Percentiles rank a stretch among this genome's conserved stretches.
phyloP scores from a whole-genome alignment of 352 stramenopile genomes.

The Pythium rishiriense region DNA sequence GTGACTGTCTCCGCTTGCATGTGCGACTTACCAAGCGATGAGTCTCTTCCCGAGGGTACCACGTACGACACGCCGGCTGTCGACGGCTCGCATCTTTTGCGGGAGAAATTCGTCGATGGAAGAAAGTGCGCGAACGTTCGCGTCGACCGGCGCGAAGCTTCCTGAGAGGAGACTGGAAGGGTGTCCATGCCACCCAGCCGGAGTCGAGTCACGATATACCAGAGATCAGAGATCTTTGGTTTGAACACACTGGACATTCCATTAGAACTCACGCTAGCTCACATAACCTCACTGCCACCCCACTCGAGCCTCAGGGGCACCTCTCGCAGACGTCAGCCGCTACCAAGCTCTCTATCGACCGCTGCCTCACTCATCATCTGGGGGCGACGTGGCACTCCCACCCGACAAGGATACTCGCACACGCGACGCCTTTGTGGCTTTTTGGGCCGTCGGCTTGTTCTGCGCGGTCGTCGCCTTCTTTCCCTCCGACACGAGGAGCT shows the following conservation, averaged over 20 bases:
- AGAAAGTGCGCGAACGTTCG: constrained; percentile 9
- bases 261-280: not conserved
- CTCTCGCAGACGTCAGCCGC: not conserved
- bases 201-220: too few species aligned
- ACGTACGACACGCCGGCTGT: not conserved
- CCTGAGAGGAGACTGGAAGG: not conserved
- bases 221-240: not conserved
- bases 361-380: not conserved
- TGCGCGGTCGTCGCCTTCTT: not conserved
- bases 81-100: not conserved
- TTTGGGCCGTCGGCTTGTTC: too few species aligned
- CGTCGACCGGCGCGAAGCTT: constrained; percentile 3
- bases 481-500: not conserved
- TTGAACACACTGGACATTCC: not conserved
- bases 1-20: too few species aligned
- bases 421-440: too few species aligned
- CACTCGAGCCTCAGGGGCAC: not conserved
- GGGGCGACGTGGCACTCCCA: not conserved
- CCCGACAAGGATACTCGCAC: too few species aligned
- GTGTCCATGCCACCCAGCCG: not conserved
- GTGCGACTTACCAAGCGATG: not conserved
- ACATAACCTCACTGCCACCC: not conserved
- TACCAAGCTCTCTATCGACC: not conserved
- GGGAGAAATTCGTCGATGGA: constrained; percentile 2
- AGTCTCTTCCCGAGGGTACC: too few species aligned